Evolutionary conservation across 345 rosid species (phyloP).

Genomic region (Corchorus olitorius): DNA sequence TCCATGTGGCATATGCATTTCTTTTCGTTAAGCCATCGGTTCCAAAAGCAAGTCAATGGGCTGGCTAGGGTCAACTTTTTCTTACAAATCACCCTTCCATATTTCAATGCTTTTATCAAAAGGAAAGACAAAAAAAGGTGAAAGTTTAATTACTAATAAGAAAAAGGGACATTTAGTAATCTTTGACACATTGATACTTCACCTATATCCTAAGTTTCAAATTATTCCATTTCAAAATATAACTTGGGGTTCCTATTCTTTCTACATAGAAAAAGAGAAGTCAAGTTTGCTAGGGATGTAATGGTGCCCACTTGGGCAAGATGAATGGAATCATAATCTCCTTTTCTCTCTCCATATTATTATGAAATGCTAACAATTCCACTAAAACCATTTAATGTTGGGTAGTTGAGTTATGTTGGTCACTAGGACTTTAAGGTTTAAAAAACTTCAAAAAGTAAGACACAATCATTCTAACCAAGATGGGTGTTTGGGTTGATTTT

Average conservation of each 20-base stretch:
- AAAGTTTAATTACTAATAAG: neutral
- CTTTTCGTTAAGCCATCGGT: neutral
- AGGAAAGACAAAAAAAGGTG: slow-evolving; percentile 6
- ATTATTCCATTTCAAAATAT: slow-evolving; percentile 7
- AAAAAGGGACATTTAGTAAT: neutral
- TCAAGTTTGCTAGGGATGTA: slow-evolving; percentile 18
- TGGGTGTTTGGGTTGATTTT: slow-evolving; percentile 22
- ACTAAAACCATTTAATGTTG: slow-evolving; percentile 18
- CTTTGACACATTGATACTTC: neutral
- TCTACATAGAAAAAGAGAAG: neutral
- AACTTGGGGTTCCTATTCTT: slow-evolving; percentile 19
- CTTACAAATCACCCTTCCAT: neutral
- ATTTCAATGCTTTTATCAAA: neutral
- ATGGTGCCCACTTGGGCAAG: slow-evolving; percentile 29
- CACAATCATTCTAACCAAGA: slow-evolving; percentile 32
- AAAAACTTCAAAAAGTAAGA: slow-evolving; percentile 28
- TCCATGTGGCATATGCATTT: neutral
- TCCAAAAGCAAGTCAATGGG: neutral
- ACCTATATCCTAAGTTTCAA: slow-evolving; percentile 12
- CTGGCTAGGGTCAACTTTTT: neutral
- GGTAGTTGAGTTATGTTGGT: slow-evolving; percentile 26
- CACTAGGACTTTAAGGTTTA: slow-evolving; percentile 15
- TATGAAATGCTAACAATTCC: neutral
- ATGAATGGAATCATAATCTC: slow-evolving; percentile 23
- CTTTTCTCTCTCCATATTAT: neutral